Conservation (phyloP, 306 rosid species). For the Calophaca sinica region DNA sequence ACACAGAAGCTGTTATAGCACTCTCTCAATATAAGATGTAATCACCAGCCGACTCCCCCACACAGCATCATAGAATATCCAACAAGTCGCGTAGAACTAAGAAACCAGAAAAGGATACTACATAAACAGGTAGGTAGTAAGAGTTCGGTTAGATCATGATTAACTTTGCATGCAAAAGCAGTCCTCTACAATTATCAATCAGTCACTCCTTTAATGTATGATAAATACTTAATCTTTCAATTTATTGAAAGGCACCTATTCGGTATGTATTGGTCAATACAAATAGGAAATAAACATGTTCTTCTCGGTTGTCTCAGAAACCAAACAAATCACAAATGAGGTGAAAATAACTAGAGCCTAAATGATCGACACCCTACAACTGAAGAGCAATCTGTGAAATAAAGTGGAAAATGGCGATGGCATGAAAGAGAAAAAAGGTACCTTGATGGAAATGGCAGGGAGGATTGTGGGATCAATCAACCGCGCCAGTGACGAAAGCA, state of each 20-base stretch:
- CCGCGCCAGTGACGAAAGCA: slow-evolving; percentile 45
- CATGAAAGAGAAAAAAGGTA: slow-evolving; percentile 11
- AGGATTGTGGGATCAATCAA: slow-evolving; percentile 47
- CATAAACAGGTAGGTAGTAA: too few species aligned
- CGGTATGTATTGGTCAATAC: too few species aligned
- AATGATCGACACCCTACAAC: slow-evolving; percentile 28
- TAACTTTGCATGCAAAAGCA: slow-evolving; percentile 1
- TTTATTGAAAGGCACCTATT: not conserved
- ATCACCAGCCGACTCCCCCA: too few species aligned
- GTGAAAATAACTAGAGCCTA: not conserved
- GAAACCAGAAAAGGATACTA: too few species aligned
- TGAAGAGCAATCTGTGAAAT: slow-evolving; percentile 2
- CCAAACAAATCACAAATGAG: not conserved
- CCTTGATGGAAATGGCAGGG: slow-evolving; percentile 79
- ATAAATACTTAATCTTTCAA: not conserved
- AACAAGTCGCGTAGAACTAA: too few species aligned
- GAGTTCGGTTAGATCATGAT: too few species aligned
- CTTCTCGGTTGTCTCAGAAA: too few species aligned
- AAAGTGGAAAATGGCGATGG: not conserved
- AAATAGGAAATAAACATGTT: too few species aligned
- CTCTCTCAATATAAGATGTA: too few species aligned
- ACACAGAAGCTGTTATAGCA: too few species aligned
- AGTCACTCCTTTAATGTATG: not conserved
- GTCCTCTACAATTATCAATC: not conserved
- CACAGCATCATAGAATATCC: too few species aligned